Evolutionary conservation across 2,329 filamentous ascomycete species (phyloP).

Genomic region (Ophiostoma sp.): DNA sequence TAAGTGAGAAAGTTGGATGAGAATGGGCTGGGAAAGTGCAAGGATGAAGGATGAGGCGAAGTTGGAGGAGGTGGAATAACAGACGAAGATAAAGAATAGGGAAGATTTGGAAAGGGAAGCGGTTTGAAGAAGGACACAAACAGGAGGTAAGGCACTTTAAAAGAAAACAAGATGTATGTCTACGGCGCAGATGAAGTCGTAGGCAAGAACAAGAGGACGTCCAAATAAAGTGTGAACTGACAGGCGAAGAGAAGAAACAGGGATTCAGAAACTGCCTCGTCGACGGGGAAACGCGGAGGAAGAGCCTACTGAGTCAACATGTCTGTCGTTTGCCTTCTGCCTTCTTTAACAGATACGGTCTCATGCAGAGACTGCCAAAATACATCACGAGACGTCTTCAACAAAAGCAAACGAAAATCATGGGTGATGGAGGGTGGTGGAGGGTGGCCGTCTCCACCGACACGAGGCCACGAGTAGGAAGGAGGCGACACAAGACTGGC

Average conservation of each 20-base stretch:
- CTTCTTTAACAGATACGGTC: neutral
- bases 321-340: neutral
- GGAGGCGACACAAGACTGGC: neutral
- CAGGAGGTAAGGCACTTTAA: constrained; percentile 1
- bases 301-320: neutral
- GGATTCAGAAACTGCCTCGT: constrained; percentile 3
- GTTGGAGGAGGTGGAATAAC: neutral
- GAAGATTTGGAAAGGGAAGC: neutral
- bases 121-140: neutral
- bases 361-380: neutral
- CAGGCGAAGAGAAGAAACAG: neutral
- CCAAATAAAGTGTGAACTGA: neutral
- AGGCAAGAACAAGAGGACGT: neutral
- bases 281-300: neutral
- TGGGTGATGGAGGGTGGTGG: neutral
- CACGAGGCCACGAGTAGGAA: constrained; percentile 11
- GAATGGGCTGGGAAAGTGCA: neutral
- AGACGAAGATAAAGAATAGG: neutral
- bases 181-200: neutral
- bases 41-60: neutral
- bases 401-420: neutral
- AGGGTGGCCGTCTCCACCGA: neutral
- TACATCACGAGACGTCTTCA: neutral
- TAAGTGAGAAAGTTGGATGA: neutral
- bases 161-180: neutral